Evolutionary conservation across 495 filamentous ascomycete genomes (phyloP), one percentile per base, ranked within the genome.

Genomic region (Glarea lozoyensis): DNA sequence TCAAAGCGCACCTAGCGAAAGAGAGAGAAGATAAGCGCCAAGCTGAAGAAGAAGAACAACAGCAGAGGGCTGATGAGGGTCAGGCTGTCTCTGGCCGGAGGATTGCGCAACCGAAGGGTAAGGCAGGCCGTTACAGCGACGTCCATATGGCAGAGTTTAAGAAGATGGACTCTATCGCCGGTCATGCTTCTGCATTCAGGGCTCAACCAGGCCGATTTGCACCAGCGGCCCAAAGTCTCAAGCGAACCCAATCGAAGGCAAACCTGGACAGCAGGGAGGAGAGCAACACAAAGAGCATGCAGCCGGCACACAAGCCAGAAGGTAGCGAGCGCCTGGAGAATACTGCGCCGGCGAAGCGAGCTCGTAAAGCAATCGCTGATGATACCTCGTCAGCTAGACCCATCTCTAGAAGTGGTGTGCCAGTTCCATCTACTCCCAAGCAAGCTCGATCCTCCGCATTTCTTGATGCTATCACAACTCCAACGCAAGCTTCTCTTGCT

Each of bases 151-250:
- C 78, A 37, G 72, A 88, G 55, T 96, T 96, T 67, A 86, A 83
- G 63, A 96, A 92, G 70, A 94, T 96, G 88, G 87, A 94, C 53
- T 94, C 87, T 10, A 96, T 96, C 60, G 85, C 75, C 17, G 79
- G 78, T 42, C 88, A 96, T 64, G 65, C 86, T 3, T 92, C 88
- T 4, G 70, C 79, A 12, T 88, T 85, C 68, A 73, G 89, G 25
- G 75, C 77, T 13, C 69, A 76, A 19, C 68, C 72, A 4, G 72
- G 64, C 45, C 73, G 78, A 32, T 67, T 72, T 51, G 69, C 73
- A 42, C 72, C 75, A 11, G 41, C 61, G 11, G 35, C 15, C 2
- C 68, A 66, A 18, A 72, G 70, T n/a, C 57, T 88, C 50, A 88
- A 90, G 65, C 76, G 84, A 15, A 79, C 72, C 29, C 76, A 75